Evolutionary conservation across 495 filamentous ascomycete genomes (phyloP), one percentile per base, ranked within the genome.

Genomic region (Cercophora sp.): DNA sequence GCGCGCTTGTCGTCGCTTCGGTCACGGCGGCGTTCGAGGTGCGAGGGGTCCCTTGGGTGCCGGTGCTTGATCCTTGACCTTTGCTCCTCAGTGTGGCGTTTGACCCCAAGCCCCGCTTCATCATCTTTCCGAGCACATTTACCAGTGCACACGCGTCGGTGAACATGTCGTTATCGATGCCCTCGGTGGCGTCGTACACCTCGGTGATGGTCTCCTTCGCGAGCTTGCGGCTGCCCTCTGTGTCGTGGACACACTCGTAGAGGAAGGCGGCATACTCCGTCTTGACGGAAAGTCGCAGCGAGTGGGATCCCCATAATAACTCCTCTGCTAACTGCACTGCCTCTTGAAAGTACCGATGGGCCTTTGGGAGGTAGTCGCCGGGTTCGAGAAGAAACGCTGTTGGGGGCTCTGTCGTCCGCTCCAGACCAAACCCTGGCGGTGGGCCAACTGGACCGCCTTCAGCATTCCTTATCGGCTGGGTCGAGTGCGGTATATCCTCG

Each of bases 251-350:
- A 60, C 91, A 96, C 62, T 98, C 93, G 73, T 93, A 96, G 4
- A 96, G 75, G 62, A 96, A 98, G 1, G 92, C 93, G n/a, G 85
- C 81, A 64, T 91, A 93, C 68, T 98, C 93, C 9, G 95, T 84
- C 55, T 94, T 94, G 13, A 96, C 86, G 0, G 88, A 93, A 0
- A 98, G 77, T 2, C 93, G 86, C 13, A 98, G 77, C 1, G 93
- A 93, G 56, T 97, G 89, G 0, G 88, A 91, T 25, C 91, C 91
- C 52, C 90, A 87, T 15, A 97, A 77, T 8, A 88, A 72, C 10
- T 70, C 64, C 23, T 89, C 85, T 3, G 92, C 88, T 4, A 91
- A 77, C n/a, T 78, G 67, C 10, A 85, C 74, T 3, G 89, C 89
- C 54, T 91, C 83, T 25, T 80, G 78, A 72, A 98, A 98, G 67